These are phyloP conservation scores for Cinnamomum micranthum DNA, from an alignment of 164 flowering plant genomes.

Conservation along the genomic window DNA sequence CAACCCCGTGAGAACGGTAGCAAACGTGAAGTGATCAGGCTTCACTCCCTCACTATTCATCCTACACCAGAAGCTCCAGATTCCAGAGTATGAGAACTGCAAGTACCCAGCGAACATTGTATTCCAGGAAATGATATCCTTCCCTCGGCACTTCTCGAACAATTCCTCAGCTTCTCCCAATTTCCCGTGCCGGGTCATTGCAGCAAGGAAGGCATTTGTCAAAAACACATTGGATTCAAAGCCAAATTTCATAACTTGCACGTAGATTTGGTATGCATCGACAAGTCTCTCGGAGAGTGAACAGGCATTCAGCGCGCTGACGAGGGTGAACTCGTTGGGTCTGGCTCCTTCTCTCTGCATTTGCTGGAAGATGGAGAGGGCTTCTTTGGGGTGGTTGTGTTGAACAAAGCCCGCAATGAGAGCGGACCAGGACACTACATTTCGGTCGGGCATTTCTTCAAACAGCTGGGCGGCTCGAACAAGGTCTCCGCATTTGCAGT, in stretches of 20 bases:
- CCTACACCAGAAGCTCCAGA: slow-evolving; percentile 54
- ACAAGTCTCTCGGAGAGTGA: slow-evolving; percentile 28
- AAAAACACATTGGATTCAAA: slow-evolving; percentile 50
- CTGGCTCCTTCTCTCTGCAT: slow-evolving; percentile 36
- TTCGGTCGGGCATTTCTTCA: slow-evolving; percentile 57
- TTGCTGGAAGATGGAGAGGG: slow-evolving; percentile 29
- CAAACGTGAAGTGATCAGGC: slow-evolving; percentile 62
- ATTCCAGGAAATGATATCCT: slow-evolving; percentile 76
- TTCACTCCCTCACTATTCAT: slow-evolving; percentile 50
- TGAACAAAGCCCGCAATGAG: slow-evolving; percentile 55
- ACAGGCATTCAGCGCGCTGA: slow-evolving; percentile 55
- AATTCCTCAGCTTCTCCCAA: slow-evolving; percentile 41
- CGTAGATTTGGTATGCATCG: slow-evolving; percentile 39
- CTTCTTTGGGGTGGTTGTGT: slow-evolving; percentile 28
- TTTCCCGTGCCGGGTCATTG: slow-evolving; percentile 42
- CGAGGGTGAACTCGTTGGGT: slow-evolving; percentile 63
- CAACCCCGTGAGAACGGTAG: slow-evolving; percentile 57
- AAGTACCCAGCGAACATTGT: slow-evolving; percentile 63
- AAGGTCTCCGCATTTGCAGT: slow-evolving; percentile 44
- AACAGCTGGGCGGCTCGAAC: slow-evolving; percentile 37
- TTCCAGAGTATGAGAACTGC: slow-evolving; percentile 31
- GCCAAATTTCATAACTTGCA: slow-evolving; percentile 40
- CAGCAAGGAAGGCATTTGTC: slow-evolving; percentile 54
- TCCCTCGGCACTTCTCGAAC: slow-evolving; percentile 36
- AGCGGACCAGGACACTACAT: slow-evolving; percentile 72